Base-by-base conservation (phyloP, 225 moss, liverwort and hornwort species). In the Pleurozium schreberi region DNA sequence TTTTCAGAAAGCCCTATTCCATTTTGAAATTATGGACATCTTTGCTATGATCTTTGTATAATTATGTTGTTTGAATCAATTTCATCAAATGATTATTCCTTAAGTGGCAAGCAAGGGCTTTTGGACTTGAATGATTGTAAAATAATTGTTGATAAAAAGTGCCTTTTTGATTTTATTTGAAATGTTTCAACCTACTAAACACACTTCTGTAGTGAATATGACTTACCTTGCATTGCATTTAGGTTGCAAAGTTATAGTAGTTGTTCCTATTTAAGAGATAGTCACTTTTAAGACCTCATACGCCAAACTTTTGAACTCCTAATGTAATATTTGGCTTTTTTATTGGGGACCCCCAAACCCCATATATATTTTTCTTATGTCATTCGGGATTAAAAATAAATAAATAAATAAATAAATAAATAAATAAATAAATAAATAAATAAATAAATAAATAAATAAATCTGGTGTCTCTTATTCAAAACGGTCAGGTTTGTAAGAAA, bases 401-500 rank as follows among this genome's bases (percentile, higher is more conserved):
- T n/a, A n/a, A n/a, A n/a, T n/a, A n/a, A n/a, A n/a, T n/a, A n/a
- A n/a, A n/a, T n/a, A n/a, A n/a, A n/a, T n/a, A n/a, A n/a, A n/a
- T n/a, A n/a, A n/a, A n/a, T n/a, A n/a, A n/a, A n/a, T n/a, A n/a
- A n/a, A n/a, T n/a, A n/a, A n/a, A n/a, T n/a, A n/a, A n/a, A n/a
- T n/a, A n/a, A n/a, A n/a, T n/a, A n/a, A n/a, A n/a, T n/a, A n/a
- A n/a, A n/a, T n/a, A n/a, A 36, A 18, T 1, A 18, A 65, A 65
- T 80, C 89, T 99, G 84, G 99, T 99, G 40, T 99, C 95, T 79
- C 96, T 99, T 78, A 96, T 99, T 79, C 97, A 96, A 89, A 96
- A 93, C 78, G 99, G 99, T 86, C 98, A 97, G 97, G 98, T 97
- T 88, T 63, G 95, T 91, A 59, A 85, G 66, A 74, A 76, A 84